Evolutionary conservation across 164 flowering plant species (phyloP), one percentile per base, ranked within the genome.

Genomic region (Aristolochia contorta): DNA sequence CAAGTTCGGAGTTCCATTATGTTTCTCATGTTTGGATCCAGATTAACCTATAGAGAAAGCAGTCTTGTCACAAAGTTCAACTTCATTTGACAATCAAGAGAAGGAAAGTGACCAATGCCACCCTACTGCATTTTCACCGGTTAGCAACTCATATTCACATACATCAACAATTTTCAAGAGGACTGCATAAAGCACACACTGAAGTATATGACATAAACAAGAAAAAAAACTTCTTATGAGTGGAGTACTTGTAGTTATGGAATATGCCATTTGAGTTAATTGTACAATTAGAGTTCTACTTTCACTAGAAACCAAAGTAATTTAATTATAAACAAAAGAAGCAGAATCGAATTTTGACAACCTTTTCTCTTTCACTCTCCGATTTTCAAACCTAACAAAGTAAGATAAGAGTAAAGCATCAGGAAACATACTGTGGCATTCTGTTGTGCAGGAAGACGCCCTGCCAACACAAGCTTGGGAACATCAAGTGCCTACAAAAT

Each of bases 391-490:
- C 7, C 9, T 37, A 37, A 37, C 43, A 37, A 37, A 37, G 43
- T 6, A 37, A 37, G 7, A 37, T 37, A 37, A 4, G 9, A 37
- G 43, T 4, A 6, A 37, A 37, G 43, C 19, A 23, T 22, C 16
- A 20, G 30, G 20, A 58, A 63, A 67, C 97, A 62, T 84, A 93
- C 99, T 59, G 84, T 93, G 69, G 99, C 99, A 85, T 90, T 93
- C 69, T 93, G 97, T 65, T 93, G 99, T 54, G 97, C 87, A 62
- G 96, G 97, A 79, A 93, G 77, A 68, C 91, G 89, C 73, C 99
- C 99, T 19, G 96, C 95, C 77, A 93, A 71, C 66, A 85, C 85
- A 74, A 93, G 96, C 77, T 90, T 90, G 53, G 99, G 99, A 43
- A 88, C 89, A 9, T 78, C 65, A 25, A 93, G 80, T 41, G 89